Evolutionary conservation across 2,329 filamentous ascomycete species (phyloP).

Genomic region (Falciphora oryzae): DNA sequence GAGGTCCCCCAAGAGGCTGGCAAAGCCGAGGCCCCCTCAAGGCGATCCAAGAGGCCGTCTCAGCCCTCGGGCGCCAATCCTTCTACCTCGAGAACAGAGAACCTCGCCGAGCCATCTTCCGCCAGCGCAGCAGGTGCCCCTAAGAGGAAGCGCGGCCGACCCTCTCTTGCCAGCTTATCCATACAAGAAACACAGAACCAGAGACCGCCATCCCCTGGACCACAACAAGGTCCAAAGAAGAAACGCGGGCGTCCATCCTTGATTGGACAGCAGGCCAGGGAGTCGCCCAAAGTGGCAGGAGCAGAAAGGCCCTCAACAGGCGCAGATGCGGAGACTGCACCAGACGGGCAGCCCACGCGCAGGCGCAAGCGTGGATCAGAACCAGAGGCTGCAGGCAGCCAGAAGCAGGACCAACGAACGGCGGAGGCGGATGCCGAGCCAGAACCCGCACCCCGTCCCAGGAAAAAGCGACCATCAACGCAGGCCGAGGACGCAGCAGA

Average conservation of each 20-base stretch:
- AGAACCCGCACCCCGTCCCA: background rate
- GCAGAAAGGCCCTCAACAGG: constrained; percentile 5
- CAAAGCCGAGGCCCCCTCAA: background rate
- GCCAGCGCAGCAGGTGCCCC: constrained; percentile 9
- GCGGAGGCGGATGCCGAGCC: background rate
- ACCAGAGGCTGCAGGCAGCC: background rate
- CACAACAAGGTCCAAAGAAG: constrained; percentile 5
- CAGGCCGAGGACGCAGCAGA: background rate
- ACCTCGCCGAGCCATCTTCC: background rate
- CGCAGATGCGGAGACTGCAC: background rate
- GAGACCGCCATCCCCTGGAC: background rate
- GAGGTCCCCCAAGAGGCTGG: background rate
- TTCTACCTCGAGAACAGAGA: background rate
- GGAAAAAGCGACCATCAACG: background rate
- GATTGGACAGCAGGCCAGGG: background rate
- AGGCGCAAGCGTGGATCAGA: background rate
- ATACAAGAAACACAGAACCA: constrained; percentile 18
- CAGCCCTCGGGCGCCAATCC: background rate
- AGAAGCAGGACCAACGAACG: background rate
- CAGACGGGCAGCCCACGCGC: background rate
- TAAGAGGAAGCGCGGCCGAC: constrained; percentile 19
- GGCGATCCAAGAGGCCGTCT: background rate
- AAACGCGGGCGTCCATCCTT: constrained; percentile 11
- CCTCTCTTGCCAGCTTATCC: constrained; percentile 19
- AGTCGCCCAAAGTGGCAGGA: background rate